phyloP scores from a whole-genome alignment of 1,284 basidiomycete genomes.

The Grifola frondosa region DNA sequence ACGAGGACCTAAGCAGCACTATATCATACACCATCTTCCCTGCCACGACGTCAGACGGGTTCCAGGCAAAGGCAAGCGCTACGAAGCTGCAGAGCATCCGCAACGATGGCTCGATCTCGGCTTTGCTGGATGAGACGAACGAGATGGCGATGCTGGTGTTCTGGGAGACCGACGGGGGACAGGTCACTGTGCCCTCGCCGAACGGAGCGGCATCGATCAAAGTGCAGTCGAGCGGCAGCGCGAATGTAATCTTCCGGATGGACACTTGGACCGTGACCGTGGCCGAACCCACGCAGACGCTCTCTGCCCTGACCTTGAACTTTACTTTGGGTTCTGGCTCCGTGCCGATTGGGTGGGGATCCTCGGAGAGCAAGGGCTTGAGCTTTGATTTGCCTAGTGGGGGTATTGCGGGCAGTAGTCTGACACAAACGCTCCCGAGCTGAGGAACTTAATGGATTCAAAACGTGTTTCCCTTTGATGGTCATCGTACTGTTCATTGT shows the following conservation, averaged over 20 bases:
- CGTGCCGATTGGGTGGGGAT: slow-evolving; percentile 34
- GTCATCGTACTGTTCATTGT: no score
- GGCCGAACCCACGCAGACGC: slow-evolving; percentile 55
- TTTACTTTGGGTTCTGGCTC: slow-evolving; percentile 34
- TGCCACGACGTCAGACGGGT: slow-evolving; percentile 35
- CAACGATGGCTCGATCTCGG: slow-evolving; percentile 36
- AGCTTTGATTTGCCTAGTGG: slow-evolving; percentile 30
- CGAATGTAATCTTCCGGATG: slow-evolving; percentile 46
- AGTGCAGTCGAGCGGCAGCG: slow-evolving; percentile 41
- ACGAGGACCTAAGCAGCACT: slow-evolving; percentile 31
- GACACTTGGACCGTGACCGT: slow-evolving; percentile 47
- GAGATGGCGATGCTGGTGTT: slow-evolving; percentile 34
- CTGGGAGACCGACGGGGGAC: slow-evolving; percentile 35
- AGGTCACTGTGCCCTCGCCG: slow-evolving; percentile 18
- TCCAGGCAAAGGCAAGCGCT: slow-evolving; percentile 30
- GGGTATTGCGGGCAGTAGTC: slow-evolving; percentile 44
- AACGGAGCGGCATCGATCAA: slow-evolving; percentile 34
- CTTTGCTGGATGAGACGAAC: slow-evolving; percentile 32
- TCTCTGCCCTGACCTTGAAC: slow-evolving; percentile 31
- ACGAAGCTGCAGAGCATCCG: slow-evolving; percentile 37
- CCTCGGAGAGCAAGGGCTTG: slow-evolving; percentile 29
- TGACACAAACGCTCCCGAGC: slow-evolving; percentile 29
- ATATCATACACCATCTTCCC: slow-evolving; percentile 59
- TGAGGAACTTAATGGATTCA: background rate
- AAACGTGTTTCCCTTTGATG: no score